Evolutionary conservation across 768 basidiomycete species (phyloP).

Genomic region (Boletus fagicola): DNA sequence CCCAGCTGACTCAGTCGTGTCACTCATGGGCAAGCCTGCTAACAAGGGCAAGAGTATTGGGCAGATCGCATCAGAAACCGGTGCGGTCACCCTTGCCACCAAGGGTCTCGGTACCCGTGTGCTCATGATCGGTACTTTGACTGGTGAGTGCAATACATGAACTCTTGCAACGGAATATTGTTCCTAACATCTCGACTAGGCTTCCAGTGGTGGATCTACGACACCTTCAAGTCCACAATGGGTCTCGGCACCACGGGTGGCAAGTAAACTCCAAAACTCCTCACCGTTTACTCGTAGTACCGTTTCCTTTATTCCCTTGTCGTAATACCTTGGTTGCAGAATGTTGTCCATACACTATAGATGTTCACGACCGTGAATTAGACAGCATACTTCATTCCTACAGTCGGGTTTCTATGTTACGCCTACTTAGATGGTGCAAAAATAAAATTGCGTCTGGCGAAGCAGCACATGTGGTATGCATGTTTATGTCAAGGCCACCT

Average conservation of each 20-base stretch:
- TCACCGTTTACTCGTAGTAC: not conserved
- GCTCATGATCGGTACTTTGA: constrained; percentile 71
- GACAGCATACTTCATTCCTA: not conserved
- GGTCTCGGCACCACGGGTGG: constrained; percentile 86
- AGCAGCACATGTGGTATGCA: not conserved
- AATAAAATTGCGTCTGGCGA: not conserved
- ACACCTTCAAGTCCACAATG: constrained; percentile 79
- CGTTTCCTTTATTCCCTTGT: not conserved
- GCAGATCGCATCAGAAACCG: constrained; percentile 67
- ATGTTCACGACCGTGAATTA: constrained; percentile 1
- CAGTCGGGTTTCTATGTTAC: not conserved
- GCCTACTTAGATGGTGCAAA: not conserved
- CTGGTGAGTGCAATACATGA: constrained; percentile 28
- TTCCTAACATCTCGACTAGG: constrained; percentile 38
- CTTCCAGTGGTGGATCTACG: constrained; percentile 95
- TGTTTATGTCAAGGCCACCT: no score
- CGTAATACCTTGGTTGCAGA: constrained; percentile 2
- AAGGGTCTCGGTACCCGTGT: constrained; percentile 87
- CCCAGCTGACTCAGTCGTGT: constrained; percentile 91
- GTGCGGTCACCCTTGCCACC: constrained; percentile 61
- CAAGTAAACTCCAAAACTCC: constrained; percentile 50
- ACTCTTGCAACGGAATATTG: not conserved
- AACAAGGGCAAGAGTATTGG: constrained; percentile 81
- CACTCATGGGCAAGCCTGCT: constrained; percentile 84
- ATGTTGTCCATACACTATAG: constrained; percentile 1